Percentiles rank a stretch among this genome's conserved stretches.
phyloP scores from a whole-genome alignment of 805 yeast species.

The Suhomyces sp. region DNA sequence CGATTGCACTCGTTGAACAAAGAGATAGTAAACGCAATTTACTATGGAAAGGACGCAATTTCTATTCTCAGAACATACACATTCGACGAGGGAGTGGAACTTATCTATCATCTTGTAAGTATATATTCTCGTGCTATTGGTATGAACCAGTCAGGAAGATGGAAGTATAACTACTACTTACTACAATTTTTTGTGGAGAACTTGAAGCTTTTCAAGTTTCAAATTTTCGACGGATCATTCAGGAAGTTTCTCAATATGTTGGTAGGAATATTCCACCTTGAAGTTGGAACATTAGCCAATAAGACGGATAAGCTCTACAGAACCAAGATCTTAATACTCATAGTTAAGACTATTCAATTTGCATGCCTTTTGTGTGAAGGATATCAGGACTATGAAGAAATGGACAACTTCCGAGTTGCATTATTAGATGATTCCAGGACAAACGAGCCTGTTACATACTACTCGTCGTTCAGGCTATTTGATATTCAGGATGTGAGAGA shows the following conservation, averaged over 20 bases:
- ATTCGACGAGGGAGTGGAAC: constrained; percentile 14
- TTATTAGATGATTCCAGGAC: constrained; percentile 7
- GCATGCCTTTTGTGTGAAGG: constrained; percentile 30
- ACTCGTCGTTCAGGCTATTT: constrained; percentile 5
- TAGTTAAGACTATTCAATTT: constrained; percentile 15
- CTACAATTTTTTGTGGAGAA: constrained; percentile 18
- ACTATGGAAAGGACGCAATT: constrained; percentile 16
- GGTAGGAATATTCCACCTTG: constrained; percentile 13
- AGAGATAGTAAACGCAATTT: constrained; percentile 22
- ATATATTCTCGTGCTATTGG: constrained; percentile 25
- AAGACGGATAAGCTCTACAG: constrained; percentile 2
- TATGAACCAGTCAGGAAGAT: constrained; percentile 19
- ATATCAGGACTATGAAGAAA: constrained; percentile 24
- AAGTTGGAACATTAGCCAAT: constrained; percentile 2
- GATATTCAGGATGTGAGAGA: constrained; percentile 8
- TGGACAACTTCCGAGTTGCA: constrained; percentile 7
- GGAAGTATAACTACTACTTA: constrained; percentile 27
- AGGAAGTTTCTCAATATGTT: constrained; percentile 23
- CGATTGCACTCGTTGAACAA: constrained; percentile 24
- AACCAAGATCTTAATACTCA: constrained; percentile 5
- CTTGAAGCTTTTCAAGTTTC: constrained; percentile 17
- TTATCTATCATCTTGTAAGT: constrained; percentile 28
- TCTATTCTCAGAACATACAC: constrained; percentile 23
- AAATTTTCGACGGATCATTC: constrained; percentile 18
- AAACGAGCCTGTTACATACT: constrained; percentile 2